These are phyloP conservation scores for Zizania latifolia DNA, from an alignment of 176 grass and related monocot genomes.

Conservation along the genomic window DNA sequence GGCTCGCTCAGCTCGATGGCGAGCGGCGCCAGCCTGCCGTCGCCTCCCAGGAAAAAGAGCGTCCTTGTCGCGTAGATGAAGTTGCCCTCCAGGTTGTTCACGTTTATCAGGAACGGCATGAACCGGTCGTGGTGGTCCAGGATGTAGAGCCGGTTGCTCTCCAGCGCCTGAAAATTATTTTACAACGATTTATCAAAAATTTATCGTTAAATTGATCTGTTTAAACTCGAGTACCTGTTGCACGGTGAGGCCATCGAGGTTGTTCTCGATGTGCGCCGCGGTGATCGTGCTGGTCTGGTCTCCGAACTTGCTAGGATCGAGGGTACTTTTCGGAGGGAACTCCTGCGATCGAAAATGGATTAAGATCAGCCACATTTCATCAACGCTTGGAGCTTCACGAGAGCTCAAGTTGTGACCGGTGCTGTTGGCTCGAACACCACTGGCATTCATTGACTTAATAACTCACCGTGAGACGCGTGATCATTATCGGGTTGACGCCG, in stretches of 20 bases:
- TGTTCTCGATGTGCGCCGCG: constrained; percentile 30
- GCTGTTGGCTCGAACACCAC: not conserved
- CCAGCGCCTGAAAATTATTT: constrained; percentile 33
- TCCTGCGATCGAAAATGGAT: constrained; percentile 4
- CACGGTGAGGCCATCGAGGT: constrained; percentile 36
- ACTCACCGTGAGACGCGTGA: constrained; percentile 41
- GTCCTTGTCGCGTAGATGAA: constrained; percentile 67
- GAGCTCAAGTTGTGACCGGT: no score
- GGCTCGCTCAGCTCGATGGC: constrained; percentile 19
- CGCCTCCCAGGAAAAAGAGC: constrained; percentile 12
- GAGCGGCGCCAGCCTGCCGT: not conserved
- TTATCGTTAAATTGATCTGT: not conserved
- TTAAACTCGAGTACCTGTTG: constrained; percentile 28
- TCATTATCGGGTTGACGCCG: constrained; percentile 55
- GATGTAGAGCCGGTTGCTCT: constrained; percentile 44
- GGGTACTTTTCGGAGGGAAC: constrained; percentile 53
- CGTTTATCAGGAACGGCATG: constrained; percentile 43
- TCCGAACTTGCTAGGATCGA: constrained; percentile 45
- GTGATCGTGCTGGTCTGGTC: constrained; percentile 64
- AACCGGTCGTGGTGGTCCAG: constrained; percentile 68
- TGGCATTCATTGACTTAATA: no score
- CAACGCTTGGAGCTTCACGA: no score
- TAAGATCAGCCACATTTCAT: not conserved
- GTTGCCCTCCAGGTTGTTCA: constrained; percentile 27
- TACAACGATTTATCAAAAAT: no score